These are phyloP conservation scores for Aspergillus novoparasiticus DNA, from an alignment of 2,329 filamentous ascomycete species.

Conservation along the genomic window DNA sequence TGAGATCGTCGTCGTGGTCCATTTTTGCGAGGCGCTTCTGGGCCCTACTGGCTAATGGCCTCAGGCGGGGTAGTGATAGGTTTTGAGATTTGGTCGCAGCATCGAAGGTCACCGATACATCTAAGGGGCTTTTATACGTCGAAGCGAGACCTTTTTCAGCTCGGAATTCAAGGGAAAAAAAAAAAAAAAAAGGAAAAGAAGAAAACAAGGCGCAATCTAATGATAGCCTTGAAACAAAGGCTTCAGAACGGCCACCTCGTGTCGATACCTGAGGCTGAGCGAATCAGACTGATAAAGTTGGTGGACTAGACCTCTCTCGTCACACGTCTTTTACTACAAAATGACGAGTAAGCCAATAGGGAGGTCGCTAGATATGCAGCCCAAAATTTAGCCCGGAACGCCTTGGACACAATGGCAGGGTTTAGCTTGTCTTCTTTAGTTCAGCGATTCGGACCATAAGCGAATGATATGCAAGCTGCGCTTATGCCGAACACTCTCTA, in stretches of 20 bases:
- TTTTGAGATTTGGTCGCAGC: neutral
- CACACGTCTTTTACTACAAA: neutral
- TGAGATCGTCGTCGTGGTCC: constrained; percentile 33
- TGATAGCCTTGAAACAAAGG: neutral
- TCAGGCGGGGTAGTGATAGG: neutral
- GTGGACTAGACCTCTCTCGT: neutral
- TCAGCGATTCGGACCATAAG: neutral
- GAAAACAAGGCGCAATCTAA: neutral
- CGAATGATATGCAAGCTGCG: neutral
- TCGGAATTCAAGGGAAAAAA: too few relatives aligned
- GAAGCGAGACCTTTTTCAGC: neutral
- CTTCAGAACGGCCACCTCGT: neutral
- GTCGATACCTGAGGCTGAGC: constrained; percentile 9
- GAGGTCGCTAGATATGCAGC: neutral
- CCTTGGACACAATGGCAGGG: neutral
- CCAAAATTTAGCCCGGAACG: neutral
- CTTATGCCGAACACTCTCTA: neutral
- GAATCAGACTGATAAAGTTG: constrained; percentile 3
- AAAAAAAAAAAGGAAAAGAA: neutral
- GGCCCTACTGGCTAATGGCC: neutral
- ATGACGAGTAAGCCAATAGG: neutral
- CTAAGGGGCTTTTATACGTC: neutral
- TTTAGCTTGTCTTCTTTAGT: neutral
- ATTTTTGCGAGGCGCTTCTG: constrained; percentile 17
- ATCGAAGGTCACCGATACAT: neutral